Percentiles rank a stretch among this genome's conserved stretches.
Evolutionary conservation across 129 eudicot genomes (phyloP).

Genomic region (Pseudognaphalium luteoalbum): DNA sequence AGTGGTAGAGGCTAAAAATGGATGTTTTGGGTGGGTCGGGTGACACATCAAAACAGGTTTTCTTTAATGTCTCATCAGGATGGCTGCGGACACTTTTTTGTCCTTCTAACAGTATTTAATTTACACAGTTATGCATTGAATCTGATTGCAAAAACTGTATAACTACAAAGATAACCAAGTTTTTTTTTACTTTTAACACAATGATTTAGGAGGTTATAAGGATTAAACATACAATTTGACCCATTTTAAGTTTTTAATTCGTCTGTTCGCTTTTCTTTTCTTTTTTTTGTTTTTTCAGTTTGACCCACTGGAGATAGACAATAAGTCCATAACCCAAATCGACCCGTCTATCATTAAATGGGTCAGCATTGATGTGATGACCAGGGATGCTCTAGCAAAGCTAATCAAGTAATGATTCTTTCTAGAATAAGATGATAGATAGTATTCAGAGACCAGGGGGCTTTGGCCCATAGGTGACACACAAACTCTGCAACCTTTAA

Average conservation of each 20-base stretch:
- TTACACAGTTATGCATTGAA: background rate
- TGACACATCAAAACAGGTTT: background rate
- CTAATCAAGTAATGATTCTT: background rate
- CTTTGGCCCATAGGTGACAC: background rate
- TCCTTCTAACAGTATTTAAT: background rate
- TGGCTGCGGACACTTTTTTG: background rate
- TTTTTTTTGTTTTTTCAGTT: background rate
- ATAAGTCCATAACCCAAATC: background rate
- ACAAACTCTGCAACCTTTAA: background rate
- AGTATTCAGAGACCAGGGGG: background rate
- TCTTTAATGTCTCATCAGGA: background rate
- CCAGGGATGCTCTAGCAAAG: background rate
- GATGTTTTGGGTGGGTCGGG: background rate
- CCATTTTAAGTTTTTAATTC: background rate
- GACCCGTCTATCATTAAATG: background rate
- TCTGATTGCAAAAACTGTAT: background rate
- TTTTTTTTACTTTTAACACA: background rate
- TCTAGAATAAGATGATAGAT: background rate
- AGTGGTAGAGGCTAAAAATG: background rate
- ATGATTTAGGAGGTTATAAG: background rate
- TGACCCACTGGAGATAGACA: background rate
- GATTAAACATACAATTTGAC: background rate
- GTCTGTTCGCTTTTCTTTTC: background rate
- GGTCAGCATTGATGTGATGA: background rate
- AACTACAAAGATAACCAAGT: background rate